Conservation (phyloP, 371 early-diverging fungal genomes). For the Blakeslea trispora region DNA sequence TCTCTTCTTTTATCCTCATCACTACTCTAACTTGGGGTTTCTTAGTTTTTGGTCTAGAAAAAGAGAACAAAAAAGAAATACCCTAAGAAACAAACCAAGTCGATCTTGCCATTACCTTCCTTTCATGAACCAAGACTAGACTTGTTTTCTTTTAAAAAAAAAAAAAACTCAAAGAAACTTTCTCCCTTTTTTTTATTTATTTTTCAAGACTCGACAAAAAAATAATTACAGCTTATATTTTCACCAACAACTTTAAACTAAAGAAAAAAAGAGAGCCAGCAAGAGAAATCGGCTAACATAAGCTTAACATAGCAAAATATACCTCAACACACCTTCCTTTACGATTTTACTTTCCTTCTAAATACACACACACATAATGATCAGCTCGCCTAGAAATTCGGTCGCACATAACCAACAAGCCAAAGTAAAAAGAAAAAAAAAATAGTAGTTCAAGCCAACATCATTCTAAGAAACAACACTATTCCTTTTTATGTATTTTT, state of each 20-base stretch:
- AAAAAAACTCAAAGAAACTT: too few relatives aligned
- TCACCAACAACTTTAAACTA: too few relatives aligned
- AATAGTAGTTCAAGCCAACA: neutral
- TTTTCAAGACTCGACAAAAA: too few relatives aligned
- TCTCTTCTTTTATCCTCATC: neutral
- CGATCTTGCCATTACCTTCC: neutral
- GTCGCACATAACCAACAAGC: slow-evolving; percentile 11
- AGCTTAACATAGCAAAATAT: neutral
- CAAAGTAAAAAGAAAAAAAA: slow-evolving; percentile 5
- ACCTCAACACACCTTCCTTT: neutral
- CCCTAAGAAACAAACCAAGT: too few relatives aligned
- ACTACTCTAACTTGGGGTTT: neutral
- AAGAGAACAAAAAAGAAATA: too few relatives aligned
- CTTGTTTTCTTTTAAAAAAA: too few relatives aligned
- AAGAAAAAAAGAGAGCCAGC: neutral
- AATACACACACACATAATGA: neutral
- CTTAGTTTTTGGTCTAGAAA: too few relatives aligned
- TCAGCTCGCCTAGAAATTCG: slow-evolving; percentile 13
- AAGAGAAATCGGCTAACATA: neutral
- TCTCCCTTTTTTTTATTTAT: too few relatives aligned
- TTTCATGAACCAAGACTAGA: slow-evolving; percentile 5
- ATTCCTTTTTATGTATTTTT: neutral
- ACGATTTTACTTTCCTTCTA: neutral
- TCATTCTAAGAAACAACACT: slow-evolving; percentile 1
- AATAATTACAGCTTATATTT: too few relatives aligned